These are phyloP conservation scores for Scleroderma citrinum DNA, from an alignment of 768 basidiomycete species.

Conservation along the genomic window DNA sequence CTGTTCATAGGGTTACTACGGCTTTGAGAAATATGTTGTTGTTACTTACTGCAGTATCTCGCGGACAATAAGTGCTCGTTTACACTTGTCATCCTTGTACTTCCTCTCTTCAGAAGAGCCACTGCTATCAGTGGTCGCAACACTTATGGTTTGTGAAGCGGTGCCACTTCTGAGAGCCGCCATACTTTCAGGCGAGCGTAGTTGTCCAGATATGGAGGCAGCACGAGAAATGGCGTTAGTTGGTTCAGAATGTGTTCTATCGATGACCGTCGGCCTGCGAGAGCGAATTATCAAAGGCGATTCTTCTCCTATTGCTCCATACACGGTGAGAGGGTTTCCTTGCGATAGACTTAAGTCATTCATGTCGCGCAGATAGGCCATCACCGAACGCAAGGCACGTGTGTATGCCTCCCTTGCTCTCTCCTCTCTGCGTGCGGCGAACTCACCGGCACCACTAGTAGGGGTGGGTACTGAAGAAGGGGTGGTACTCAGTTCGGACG, in stretches of 20 bases:
- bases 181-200: conserved; percentile 64
- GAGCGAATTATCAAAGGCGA: conserved; percentile 36
- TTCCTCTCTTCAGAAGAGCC: conserved; percentile 78
- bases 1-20: conserved; percentile 34
- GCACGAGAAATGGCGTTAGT: conserved; percentile 47
- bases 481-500: conserved; percentile 17
- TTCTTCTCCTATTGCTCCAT: conserved; percentile 48
- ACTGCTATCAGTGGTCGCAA: conserved; percentile 66
- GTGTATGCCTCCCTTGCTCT: conserved; percentile 65
- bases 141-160: conserved; percentile 62
- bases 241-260: conserved; percentile 27
- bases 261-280: conserved; percentile 64
- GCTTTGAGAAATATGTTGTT: neutral
- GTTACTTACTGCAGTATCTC: conserved; percentile 84
- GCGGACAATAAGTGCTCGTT: conserved; percentile 75
- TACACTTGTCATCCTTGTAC: conserved; percentile 86
- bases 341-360: conserved; percentile 80
- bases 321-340: conserved; percentile 48
- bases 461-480: conserved; percentile 41
- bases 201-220: conserved; percentile 46
- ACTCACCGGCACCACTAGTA: conserved; percentile 39
- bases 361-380: conserved; percentile 96
- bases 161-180: conserved; percentile 53
- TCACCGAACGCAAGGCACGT: conserved; percentile 81
- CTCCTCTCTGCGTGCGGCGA: conserved; percentile 54